phyloP scores from a whole-genome alignment of 2,329 filamentous ascomycete species.

The Pseudocercospora musae region DNA sequence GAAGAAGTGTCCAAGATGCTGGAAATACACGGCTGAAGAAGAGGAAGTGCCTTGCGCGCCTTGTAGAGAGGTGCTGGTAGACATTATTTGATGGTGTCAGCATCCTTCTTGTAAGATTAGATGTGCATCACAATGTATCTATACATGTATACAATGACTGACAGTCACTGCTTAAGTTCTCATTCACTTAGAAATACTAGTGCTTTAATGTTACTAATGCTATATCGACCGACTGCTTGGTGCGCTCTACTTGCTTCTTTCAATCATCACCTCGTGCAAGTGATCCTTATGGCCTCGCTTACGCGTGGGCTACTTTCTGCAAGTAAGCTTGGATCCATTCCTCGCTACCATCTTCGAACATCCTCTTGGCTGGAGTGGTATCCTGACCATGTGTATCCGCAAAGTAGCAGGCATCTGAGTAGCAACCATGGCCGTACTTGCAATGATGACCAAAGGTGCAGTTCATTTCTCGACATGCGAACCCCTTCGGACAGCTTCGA shows the following conservation, averaged over 20 bases:
- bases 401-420: conserved; percentile 41
- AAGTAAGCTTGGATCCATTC: conserved; percentile 30
- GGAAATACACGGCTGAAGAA: conserved; percentile 73
- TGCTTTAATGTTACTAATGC: neutral
- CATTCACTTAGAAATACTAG: neutral
- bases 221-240: neutral
- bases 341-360: conserved; percentile 31
- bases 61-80: conserved; percentile 64
- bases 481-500: conserved; percentile 36
- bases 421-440: conserved; percentile 36
- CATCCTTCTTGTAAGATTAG: neutral
- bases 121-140: neutral
- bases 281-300: too few species aligned
- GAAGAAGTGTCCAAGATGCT: conserved; percentile 82
- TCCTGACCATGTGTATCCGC: conserved; percentile 35
- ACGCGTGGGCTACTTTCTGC: conserved; percentile 15
- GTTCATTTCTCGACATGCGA: neutral
- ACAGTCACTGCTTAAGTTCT: neutral
- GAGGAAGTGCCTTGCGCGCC: conserved; percentile 65
- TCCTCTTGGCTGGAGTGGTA: conserved; percentile 27
- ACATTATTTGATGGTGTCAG: conserved; percentile 9
- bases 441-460: conserved; percentile 43
- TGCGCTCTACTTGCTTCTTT: neutral
- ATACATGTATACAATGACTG: neutral
- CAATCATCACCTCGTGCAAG: neutral